A percentile compares a stretch with the other conserved stretches of the same genome.
phyloP scores from a whole-genome alignment of 2,329 filamentous ascomycete species.

The Cylindrodendrum hubeiense region DNA sequence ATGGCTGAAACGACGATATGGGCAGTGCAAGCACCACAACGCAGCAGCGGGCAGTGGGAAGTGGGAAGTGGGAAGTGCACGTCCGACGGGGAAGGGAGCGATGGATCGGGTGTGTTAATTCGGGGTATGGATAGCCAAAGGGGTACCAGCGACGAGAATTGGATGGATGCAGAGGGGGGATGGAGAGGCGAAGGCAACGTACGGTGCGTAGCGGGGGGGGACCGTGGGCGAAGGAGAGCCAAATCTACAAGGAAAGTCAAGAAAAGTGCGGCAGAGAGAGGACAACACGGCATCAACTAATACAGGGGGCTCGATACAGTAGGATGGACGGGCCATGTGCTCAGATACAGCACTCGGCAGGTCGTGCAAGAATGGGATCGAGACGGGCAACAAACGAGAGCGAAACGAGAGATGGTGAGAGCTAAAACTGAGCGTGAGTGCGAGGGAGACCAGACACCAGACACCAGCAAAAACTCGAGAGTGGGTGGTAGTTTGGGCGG shows the following conservation, averaged over 20 bases:
- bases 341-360: not conserved
- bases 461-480: not conserved
- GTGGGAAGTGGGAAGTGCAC: conserved; percentile 8
- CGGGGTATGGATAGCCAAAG: conserved; percentile 9
- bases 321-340: not conserved
- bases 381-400: not conserved
- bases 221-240: not conserved
- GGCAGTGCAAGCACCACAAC: conserved; percentile 8
- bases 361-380: not conserved
- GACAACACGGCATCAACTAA: not conserved
- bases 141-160: conserved; percentile 15
- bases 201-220: conserved; percentile 8
- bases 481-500: conserved; percentile 7
- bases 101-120: conserved; percentile 9
- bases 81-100: conserved; percentile 8
- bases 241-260: not conserved
- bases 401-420: not conserved
- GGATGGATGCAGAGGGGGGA: conserved; percentile 9
- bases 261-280: not conserved
- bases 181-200: conserved; percentile 19
- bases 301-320: not conserved
- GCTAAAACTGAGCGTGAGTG: not conserved
- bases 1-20: conserved; percentile 15
- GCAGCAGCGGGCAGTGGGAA: not conserved
- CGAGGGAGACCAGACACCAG: not conserved